phyloP scores from a whole-genome alignment of 768 basidiomycete species.

The Tricholoma sp. region DNA sequence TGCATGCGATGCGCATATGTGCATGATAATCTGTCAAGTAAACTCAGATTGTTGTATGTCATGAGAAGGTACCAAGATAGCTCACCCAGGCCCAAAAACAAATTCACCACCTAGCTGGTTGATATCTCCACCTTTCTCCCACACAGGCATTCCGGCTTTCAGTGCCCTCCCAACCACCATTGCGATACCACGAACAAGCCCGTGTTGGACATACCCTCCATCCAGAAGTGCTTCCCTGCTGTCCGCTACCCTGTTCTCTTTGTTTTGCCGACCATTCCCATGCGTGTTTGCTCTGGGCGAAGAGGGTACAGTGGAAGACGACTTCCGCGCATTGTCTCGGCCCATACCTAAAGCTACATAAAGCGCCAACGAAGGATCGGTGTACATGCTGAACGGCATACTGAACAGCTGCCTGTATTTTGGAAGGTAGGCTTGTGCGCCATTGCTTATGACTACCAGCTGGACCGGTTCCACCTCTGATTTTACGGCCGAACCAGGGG shows the following conservation, averaged over 20 bases:
- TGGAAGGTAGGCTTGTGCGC: constrained; percentile 69
- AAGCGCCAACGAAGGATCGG: constrained; percentile 66
- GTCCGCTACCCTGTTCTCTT: background rate
- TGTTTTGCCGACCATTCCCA: constrained; percentile 2
- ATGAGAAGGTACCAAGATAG: background rate
- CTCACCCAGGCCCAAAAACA: constrained; percentile 43
- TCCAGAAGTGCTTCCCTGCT: constrained; percentile 3
- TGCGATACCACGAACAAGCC: constrained; percentile 62
- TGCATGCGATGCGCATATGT: constrained; percentile 85
- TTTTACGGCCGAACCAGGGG: constrained; percentile 1
- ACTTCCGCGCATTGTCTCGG: constrained; percentile 8
- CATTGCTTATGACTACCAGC: constrained; percentile 75
- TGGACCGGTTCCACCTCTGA: constrained; percentile 34
- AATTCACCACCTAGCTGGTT: constrained; percentile 90
- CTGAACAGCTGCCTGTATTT: constrained; percentile 77
- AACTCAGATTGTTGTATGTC: background rate
- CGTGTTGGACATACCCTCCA: constrained; percentile 61
- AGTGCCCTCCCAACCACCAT: constrained; percentile 69
- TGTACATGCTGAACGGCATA: constrained; percentile 70
- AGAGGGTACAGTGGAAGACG: background rate
- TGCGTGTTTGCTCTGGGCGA: background rate
- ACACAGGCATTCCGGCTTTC: constrained; percentile 73
- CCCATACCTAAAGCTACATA: constrained; percentile 76
- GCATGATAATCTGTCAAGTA: constrained; percentile 49
- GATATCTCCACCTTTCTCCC: constrained; percentile 74